Conservation (phyloP, 192 early-diverging fungal genomes). For the Mortierella hygrophila region DNA sequence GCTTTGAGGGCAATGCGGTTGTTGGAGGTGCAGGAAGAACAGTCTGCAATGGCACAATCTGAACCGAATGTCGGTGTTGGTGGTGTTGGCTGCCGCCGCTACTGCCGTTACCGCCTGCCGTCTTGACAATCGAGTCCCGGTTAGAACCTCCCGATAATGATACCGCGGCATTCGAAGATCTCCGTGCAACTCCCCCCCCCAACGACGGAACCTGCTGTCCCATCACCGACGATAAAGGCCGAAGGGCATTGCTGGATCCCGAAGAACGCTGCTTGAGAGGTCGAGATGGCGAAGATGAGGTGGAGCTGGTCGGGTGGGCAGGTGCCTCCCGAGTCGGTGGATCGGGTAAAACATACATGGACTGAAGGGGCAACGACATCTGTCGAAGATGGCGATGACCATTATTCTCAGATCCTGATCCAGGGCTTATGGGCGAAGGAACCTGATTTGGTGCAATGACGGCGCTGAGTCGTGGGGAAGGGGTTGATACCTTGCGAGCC, state of each 20-base stretch:
- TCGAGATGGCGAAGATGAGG: slow-evolving; percentile 1
- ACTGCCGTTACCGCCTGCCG: not conserved
- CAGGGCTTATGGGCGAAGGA: not conserved
- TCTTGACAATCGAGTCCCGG: slow-evolving; percentile 18
- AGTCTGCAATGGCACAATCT: slow-evolving; percentile 1
- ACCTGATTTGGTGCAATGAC: not conserved
- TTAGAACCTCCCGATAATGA: slow-evolving; percentile 2
- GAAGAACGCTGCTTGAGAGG: slow-evolving; percentile 9
- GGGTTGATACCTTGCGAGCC: not conserved
- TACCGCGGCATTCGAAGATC: slow-evolving; percentile 10
- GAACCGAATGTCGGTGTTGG: not conserved
- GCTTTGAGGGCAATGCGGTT: slow-evolving; percentile 35
- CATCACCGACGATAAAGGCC: slow-evolving; percentile 32
- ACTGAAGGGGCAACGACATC: slow-evolving; percentile 48
- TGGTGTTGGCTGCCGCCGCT: not conserved
- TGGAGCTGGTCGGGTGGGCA: slow-evolving; percentile 10
- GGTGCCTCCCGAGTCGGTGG: slow-evolving; percentile 39
- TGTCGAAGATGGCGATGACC: slow-evolving; percentile 10
- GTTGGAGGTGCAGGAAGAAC: slow-evolving; percentile 46
- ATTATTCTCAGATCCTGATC: not conserved
- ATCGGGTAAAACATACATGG: slow-evolving; percentile 35
- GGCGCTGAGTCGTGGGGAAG: slow-evolving; percentile 25
- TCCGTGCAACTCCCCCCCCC: slow-evolving; percentile 42
- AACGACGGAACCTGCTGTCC: slow-evolving; percentile 23
- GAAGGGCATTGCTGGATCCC: slow-evolving; percentile 16